Percentiles rank a stretch among this genome's conserved stretches.
These are phyloP conservation scores for Vanrija sp. DNA, from an alignment of 1,284 basidiomycete genomes.

Conservation along the genomic window DNA sequence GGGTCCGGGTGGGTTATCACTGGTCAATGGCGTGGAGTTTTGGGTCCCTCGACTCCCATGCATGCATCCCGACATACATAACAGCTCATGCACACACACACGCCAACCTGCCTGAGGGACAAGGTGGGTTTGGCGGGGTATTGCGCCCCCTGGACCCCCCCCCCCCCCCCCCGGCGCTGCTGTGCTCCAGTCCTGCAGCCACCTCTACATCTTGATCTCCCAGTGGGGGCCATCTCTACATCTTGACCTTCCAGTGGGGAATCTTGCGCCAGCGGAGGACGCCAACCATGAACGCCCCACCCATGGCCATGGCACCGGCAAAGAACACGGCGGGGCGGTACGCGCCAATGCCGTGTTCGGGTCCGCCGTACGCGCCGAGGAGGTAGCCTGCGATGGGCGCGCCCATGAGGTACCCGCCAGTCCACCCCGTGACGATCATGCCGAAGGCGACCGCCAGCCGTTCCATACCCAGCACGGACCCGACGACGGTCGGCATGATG, in stretches of 20 bases:
- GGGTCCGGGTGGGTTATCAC: no score
- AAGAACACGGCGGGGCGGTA: constrained; percentile 33
- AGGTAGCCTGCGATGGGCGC: constrained; percentile 30
- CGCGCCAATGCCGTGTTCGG: constrained; percentile 15
- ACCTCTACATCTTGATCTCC: no score
- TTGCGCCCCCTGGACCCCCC: no score
- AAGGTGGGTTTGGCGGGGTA: no score
- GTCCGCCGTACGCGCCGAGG: constrained; percentile 22
- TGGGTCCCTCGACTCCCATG: no score
- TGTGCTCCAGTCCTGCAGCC: no score
- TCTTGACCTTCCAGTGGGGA: background rate
- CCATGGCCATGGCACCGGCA: constrained; percentile 22
- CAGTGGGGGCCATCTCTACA: constrained; percentile 2
- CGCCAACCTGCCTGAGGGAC: no score
- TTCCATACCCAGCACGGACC: constrained; percentile 16
- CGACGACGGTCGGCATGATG: constrained; percentile 29
- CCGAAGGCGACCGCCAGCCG: constrained; percentile 25
- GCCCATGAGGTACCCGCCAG: constrained; percentile 26
- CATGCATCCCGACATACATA: no score
- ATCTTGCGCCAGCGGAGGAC: constrained; percentile 6
- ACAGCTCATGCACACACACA: no score
- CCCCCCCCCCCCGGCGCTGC: no score
- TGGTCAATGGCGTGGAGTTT: no score
- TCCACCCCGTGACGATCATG: constrained; percentile 29
- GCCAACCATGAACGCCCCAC: background rate